Base-by-base conservation (phyloP, 805 yeast genomes). In the Brettanomyces sp. region DNA sequence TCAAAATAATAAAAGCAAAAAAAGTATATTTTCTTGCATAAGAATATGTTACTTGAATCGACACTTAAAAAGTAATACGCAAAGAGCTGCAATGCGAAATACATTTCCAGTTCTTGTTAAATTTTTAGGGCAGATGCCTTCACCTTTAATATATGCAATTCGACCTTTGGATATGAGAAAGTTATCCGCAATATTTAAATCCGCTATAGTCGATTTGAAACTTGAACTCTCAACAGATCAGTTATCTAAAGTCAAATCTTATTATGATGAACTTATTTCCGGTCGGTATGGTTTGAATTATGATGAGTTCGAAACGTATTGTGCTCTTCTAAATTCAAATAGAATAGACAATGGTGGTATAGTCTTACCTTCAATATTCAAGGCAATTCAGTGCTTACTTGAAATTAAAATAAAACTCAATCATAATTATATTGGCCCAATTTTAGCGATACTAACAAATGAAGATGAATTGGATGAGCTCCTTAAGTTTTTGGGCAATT, bases 211-310 rank as follows among this genome's bases (percentile, higher is more conserved):
- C 11, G 25, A 38, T 14, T 7, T 12, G 7, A 12, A 12, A 12
- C 25, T 22, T 18, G 41, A 18, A 7, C n/a, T 38, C 7, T 18
- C 41, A n/a, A 3, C 5, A 12, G 41, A 38, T 38, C 7, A n/a
- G 3, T 22, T 38, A 7, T 7, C 2, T 3, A 7, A 12, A 12
- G n/a, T 38, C 9, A 12, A 38, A 22, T 12, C 41, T 24, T 38
- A 18, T 38, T 38, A 18, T 22, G 24, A 38, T 6, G 41, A 38
- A 4, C 24, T 28, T 9, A n/a, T 41, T 9, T 36, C 25, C 4
- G 6, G 28, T 34, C 39, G 37, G 4, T 46, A 34, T 36, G 33
- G 45, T 13, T 36, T 46, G 30, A 43, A 24, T 25, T 39, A 38
- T 22, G 34, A 18, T 35, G 49, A 46, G 21, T 24, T 13, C 3